Evolutionary conservation across 176 grass and related monocot species (phyloP), one percentile per base, ranked within the genome.

Genomic region (Olyra latifolia): DNA sequence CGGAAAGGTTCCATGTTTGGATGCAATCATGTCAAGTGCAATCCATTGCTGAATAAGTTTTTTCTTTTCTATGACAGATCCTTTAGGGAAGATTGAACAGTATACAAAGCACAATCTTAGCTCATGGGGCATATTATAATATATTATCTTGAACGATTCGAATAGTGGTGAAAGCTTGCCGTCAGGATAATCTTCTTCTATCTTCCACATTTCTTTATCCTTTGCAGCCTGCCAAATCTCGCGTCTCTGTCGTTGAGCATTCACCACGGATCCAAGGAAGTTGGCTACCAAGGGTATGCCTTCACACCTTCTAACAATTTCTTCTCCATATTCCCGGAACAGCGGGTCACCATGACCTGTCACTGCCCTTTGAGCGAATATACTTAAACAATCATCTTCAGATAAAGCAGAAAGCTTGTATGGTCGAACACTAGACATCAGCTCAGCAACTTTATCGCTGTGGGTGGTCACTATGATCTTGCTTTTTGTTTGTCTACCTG

Each of bases 31-130:
- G 78, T 82, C 71, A 69, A 87, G 88, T 79, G 88, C 77, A 75
- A 86, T 79, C 88, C 88, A 91, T 79, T 87, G 80, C 12, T 83
- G 78, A 78, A 83, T 83, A 69, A 87, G 80, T 73, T 83, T 87
- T 55, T 83, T 48, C 80, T 83, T 86, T 22, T 62, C 35, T 41
- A 91, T 76, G 7, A 15, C 7, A 83, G 32, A 74, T n/a, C 74
- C 88, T 91, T 91, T 87, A 50, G 88, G 80, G 35, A 82, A 91
- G 47, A 91, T 72, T 58, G 88, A 87, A 74, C 84, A 91, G 80
- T 91, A 87, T 38, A 80, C 74, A 27, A 92, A 86, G 62, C 90
- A 92, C 63, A 81, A 75, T 78, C 87, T 92, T 66, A 86, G 46
- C 22, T 77, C 74, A 55, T 84, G 72, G 17, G 90, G 82, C 82